Evolutionary conservation across 2,329 filamentous ascomycete species (phyloP).

Genomic region (Colletotrichum godetiae): DNA sequence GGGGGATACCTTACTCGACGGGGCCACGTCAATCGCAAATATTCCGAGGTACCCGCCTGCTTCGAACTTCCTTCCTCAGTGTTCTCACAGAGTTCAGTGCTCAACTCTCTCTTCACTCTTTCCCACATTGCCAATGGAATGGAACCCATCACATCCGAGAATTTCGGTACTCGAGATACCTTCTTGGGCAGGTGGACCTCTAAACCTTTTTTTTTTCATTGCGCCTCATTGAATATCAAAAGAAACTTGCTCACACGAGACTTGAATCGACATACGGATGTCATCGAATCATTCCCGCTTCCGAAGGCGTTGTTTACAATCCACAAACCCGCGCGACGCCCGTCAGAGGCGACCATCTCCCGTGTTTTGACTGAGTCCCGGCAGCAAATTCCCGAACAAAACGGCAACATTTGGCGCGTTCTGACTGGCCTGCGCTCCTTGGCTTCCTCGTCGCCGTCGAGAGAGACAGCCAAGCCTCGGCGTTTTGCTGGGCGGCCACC

Average conservation of each 20-base stretch:
- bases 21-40: not conserved
- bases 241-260: not conserved
- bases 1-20: not conserved
- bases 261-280: not conserved
- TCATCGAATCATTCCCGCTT: not conserved
- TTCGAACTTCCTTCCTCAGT: not conserved
- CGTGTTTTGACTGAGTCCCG: not conserved
- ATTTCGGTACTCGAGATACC: not conserved
- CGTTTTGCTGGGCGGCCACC: not conserved
- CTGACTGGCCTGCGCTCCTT: not conserved
- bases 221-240: not conserved
- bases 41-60: not conserved
- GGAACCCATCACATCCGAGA: not conserved
- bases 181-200: not conserved
- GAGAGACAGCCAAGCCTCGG: slow-evolving; percentile 3
- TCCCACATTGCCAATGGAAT: not conserved
- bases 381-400: not conserved
- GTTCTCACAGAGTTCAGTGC: not conserved
- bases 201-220: not conserved
- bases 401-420: slow-evolving; percentile 6
- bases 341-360: not conserved
- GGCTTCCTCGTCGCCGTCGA: not conserved
- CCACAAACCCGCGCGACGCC: too few relatives aligned
- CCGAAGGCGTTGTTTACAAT: not conserved
- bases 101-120: not conserved